A percentile compares a stretch with the other conserved stretches of the same genome.
Evolutionary conservation across 768 basidiomycete genomes (phyloP).

Genomic region (Boletus pseudopeckii): DNA sequence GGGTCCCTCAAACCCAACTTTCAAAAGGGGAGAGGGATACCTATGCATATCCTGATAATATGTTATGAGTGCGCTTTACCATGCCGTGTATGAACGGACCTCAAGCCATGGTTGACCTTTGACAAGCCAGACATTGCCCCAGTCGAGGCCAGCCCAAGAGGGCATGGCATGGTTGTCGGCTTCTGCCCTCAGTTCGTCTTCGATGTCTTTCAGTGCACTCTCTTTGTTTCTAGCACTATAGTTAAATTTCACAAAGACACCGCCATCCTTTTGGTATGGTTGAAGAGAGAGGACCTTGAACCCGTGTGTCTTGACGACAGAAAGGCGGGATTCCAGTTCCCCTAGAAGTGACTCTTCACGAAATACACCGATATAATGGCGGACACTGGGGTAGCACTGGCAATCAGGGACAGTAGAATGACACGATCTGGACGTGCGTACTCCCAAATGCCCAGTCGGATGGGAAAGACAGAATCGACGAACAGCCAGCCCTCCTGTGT

Average conservation of each 20-base stretch:
- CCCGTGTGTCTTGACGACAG: constrained; percentile 47
- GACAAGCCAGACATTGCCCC: constrained; percentile 65
- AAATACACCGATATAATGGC: constrained; percentile 59
- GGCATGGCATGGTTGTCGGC: constrained; percentile 49
- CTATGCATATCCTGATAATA: constrained; percentile 73
- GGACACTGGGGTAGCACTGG: constrained; percentile 43
- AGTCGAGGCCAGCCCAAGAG: constrained; percentile 55
- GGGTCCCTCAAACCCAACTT: constrained; percentile 85
- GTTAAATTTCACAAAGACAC: constrained; percentile 74
- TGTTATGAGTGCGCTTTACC: background rate
- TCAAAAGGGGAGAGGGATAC: constrained; percentile 69
- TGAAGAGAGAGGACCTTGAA: constrained; percentile 65
- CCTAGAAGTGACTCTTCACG: constrained; percentile 58
- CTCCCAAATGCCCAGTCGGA: constrained; percentile 72
- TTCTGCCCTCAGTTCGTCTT: constrained; percentile 45
- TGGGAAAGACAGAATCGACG: constrained; percentile 76
- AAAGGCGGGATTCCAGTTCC: constrained; percentile 45
- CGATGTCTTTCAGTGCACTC: constrained; percentile 44
- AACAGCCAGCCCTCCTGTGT: constrained; percentile 60
- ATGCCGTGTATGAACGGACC: constrained; percentile 37
- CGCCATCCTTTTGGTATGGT: constrained; percentile 76
- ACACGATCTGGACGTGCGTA: constrained; percentile 35
- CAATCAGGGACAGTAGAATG: constrained; percentile 1
- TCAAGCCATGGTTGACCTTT: constrained; percentile 80
- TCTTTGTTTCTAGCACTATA: constrained; percentile 44